phyloP scores from a whole-genome alignment of 78 protist species.

The Dictyostelium capitatum region DNA sequence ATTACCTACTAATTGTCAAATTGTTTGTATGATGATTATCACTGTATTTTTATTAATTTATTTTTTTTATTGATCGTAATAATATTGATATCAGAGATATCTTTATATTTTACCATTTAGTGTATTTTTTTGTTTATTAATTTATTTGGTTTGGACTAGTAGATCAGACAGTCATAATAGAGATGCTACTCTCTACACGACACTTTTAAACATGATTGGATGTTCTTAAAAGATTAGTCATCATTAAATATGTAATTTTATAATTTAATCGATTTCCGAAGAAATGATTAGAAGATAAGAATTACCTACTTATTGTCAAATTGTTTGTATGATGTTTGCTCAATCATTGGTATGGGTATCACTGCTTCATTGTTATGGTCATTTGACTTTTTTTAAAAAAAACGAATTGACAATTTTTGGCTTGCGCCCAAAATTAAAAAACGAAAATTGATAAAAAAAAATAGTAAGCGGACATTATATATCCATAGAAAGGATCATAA shows the following conservation, averaged over 20 bases:
- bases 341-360: background rate
- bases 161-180: background rate
- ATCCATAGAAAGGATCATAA: no score
- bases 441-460: no score
- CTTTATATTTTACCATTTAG: no score
- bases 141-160: background rate
- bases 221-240: conserved; percentile 4
- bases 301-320: conserved; percentile 22
- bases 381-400: no score
- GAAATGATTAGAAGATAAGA: conserved; percentile 11
- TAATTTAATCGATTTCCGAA: background rate
- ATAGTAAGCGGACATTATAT: no score
- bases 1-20: conserved; percentile 15
- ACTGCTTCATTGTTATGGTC: background rate
- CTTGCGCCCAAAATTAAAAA: no score
- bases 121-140: background rate
- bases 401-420: no score
- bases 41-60: no score
- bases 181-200: background rate
- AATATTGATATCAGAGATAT: no score
- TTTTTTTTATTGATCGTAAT: no score
- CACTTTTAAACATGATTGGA: conserved; percentile 20
- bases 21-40: background rate
- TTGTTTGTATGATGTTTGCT: background rate
- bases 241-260: conserved; percentile 12